phyloP scores from a whole-genome alignment of 805 yeast species.

The Saturnispora dispora region DNA sequence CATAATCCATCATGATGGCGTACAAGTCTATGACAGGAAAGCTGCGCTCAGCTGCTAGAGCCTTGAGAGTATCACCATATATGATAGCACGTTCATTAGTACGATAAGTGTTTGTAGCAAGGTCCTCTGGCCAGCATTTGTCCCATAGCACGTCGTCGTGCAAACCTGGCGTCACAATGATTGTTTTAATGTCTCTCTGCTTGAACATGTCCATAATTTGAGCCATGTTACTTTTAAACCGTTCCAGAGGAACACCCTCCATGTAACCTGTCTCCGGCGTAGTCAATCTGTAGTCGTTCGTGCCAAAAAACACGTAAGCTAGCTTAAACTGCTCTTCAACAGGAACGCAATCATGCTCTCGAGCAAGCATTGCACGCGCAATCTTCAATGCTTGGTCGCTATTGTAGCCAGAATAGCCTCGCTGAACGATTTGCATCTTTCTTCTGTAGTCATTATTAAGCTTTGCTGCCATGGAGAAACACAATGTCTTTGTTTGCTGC shows the following conservation, averaged over 20 bases:
- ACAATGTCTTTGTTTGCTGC: background rate
- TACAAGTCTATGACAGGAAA: conserved; percentile 43
- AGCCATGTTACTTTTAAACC: conserved; percentile 40
- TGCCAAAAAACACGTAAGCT: conserved; percentile 62
- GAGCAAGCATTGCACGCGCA: conserved; percentile 36
- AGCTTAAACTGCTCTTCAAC: conserved; percentile 26
- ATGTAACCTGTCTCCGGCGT: conserved; percentile 31
- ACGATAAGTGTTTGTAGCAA: conserved; percentile 34
- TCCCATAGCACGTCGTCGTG: conserved; percentile 39
- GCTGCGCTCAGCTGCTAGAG: conserved; percentile 23
- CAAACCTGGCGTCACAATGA: conserved; percentile 57
- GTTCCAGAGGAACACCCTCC: conserved; percentile 39
- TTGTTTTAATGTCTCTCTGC: conserved; percentile 36
- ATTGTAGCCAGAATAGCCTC: conserved; percentile 76
- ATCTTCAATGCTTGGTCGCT: conserved; percentile 6
- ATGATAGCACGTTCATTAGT: conserved; percentile 33
- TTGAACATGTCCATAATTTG: conserved; percentile 33
- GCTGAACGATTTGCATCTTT: conserved; percentile 52
- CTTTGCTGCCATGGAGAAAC: conserved; percentile 24
- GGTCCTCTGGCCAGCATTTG: conserved; percentile 24
- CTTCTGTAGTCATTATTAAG: conserved; percentile 38
- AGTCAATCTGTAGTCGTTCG: conserved; percentile 49
- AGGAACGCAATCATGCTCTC: conserved; percentile 32
- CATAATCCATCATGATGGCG: conserved; percentile 8
- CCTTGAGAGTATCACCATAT: conserved; percentile 43